Base-by-base conservation (phyloP, 192 early-diverging fungal genomes). In the Backusella mclennaniae region DNA sequence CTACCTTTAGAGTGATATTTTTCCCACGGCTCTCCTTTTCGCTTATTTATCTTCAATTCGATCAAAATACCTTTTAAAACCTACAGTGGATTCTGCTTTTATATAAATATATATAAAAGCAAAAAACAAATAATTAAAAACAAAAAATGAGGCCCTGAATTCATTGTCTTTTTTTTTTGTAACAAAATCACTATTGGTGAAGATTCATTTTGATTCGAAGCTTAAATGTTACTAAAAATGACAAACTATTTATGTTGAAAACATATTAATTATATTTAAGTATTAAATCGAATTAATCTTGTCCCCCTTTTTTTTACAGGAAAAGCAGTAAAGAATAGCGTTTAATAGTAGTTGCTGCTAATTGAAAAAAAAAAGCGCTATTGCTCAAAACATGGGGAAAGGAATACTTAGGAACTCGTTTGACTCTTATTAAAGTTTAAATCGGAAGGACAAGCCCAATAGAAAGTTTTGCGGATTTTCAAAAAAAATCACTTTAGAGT, bases 221-320 rank as follows among this genome's bases (percentile, higher is more conserved):
- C 56, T 59, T 59, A 59, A 59, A 59, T 59, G n/a, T 59, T 59
- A 59, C 56, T 59, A 59, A 59, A 59, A 59, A 29, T 26, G 56
- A 59, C n/a, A 59, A 59, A 59, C 8, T 59, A 59, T 59, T 59
- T 7, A 59, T 59, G 56, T 59, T 59, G 21, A 49, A 49, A 49
- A n/a, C 5, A 19, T 17, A 19, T 49, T 49, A 17, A 44, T 17
- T 44, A 44, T 49, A 49, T 19, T 49, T n/a, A 49, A 49, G 17
- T 19, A n/a, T 17, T 49, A 4, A 44, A 44, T 44, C 42, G 1
- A 44, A 17, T 17, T 19, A 49, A 5, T 49, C 19, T 49, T 19
- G 15, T n/a, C 5, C 38, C 11, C 11, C 8, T 38, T 49, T 19
- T 49, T 53, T 15, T 6, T n/a, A 53, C 4, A 53, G 1, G 7